These are phyloP conservation scores for Boletus holoroseus DNA, from an alignment of 1,284 basidiomycete genomes.

Conservation along the genomic window DNA sequence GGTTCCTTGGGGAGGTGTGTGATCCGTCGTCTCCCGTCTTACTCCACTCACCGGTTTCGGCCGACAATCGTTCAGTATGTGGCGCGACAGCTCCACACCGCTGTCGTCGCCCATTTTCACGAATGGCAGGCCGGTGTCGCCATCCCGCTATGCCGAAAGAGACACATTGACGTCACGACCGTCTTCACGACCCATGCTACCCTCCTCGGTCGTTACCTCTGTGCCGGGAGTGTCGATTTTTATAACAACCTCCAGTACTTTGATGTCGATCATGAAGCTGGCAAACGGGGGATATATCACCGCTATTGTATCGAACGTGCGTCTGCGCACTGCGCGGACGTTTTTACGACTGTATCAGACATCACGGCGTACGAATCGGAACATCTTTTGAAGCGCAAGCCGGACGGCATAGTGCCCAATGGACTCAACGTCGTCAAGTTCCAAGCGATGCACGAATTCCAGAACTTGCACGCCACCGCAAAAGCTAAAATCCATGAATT, in stretches of 20 bases:
- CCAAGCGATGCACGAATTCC: slow-evolving; percentile 93
- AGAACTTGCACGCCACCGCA: slow-evolving; percentile 87
- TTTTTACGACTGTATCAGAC: slow-evolving; percentile 97
- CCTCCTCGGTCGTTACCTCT: slow-evolving; percentile 94
- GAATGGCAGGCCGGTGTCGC: slow-evolving; percentile 99
- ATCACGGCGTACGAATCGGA: slow-evolving; percentile 97
- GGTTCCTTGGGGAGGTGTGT: slow-evolving; percentile 95
- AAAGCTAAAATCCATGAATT: slow-evolving; percentile 99
- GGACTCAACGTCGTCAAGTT: slow-evolving; percentile 98
- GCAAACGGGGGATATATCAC: slow-evolving; percentile 91
- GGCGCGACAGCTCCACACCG: slow-evolving; percentile 69
- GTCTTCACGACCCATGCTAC: slow-evolving; percentile 99
- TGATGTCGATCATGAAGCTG: slow-evolving; percentile 98
- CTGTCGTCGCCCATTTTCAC: slow-evolving; percentile 96
- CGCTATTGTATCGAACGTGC: slow-evolving; percentile 97
- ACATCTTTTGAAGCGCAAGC: slow-evolving; percentile 95
- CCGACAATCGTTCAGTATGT: slow-evolving; percentile 55
- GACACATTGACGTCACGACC: slow-evolving; percentile 96
- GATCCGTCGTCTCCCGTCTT: slow-evolving; percentile 10
- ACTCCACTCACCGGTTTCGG: slow-evolving; percentile 12
- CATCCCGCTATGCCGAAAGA: slow-evolving; percentile 92
- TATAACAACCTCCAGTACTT: slow-evolving; percentile 99
- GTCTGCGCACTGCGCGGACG: slow-evolving; percentile 91
- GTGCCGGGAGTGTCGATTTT: slow-evolving; percentile 95
- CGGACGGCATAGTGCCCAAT: slow-evolving; percentile 97